Percentiles rank a stretch among this genome's conserved stretches.
These are phyloP conservation scores for Baorangia bicolor DNA, from an alignment of 768 basidiomycete genomes.

Conservation along the genomic window DNA sequence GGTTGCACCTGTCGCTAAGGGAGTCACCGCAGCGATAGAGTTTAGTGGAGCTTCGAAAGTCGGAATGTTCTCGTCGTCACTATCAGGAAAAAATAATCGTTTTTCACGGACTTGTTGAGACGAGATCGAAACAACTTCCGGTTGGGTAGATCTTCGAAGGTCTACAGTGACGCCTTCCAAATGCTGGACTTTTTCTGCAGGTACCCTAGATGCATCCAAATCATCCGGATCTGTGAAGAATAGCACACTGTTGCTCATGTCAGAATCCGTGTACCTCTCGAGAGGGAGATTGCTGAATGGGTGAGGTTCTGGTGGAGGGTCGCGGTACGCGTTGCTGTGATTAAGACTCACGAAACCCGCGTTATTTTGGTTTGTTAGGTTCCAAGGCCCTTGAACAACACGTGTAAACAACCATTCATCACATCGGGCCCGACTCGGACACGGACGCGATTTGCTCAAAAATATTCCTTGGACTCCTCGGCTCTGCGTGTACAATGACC, in stretches of 20 bases:
- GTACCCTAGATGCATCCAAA: conserved; percentile 34
- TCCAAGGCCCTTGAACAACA: conserved; percentile 1
- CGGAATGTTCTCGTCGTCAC: conserved; percentile 42
- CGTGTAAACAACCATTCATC: conserved; percentile 2
- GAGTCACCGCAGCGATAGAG: conserved; percentile 6
- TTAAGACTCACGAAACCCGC: conserved; percentile 2
- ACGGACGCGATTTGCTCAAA: too few relatives aligned
- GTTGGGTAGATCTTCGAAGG: background rate
- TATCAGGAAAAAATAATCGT: conserved; percentile 42
- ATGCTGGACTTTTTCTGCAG: background rate
- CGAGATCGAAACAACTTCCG: background rate
- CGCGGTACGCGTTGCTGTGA: conserved; percentile 3
- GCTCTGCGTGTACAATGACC: too few relatives aligned
- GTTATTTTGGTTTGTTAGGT: conserved; percentile 30
- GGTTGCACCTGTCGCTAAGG: conserved; percentile 37
- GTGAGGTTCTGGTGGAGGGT: background rate
- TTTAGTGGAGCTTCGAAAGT: conserved; percentile 5
- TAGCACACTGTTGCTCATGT: conserved; percentile 28
- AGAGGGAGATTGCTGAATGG: background rate
- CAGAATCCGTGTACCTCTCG: background rate
- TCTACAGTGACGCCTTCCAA: conserved; percentile 4
- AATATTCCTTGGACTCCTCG: too few relatives aligned
- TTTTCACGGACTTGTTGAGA: conserved; percentile 24
- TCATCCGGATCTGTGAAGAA: conserved; percentile 65
- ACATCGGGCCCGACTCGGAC: too few relatives aligned